Evolutionary conservation across 225 moss, liverwort and hornwort species (phyloP), one percentile per base, ranked within the genome.

Genomic region (Physcomitrium patens): DNA sequence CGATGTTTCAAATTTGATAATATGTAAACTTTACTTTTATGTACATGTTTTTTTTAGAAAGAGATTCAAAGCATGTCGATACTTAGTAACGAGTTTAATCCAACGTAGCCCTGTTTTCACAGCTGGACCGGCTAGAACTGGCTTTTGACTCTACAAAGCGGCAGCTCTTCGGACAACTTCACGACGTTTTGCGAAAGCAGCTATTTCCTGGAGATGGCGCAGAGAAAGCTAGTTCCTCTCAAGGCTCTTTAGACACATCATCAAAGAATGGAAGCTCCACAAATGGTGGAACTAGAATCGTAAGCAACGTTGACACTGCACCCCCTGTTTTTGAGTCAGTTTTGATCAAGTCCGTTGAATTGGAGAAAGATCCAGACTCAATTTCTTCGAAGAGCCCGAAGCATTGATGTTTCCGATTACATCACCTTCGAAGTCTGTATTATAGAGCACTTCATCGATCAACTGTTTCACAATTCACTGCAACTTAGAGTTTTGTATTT

Each of bases 91-190:
- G 31, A 31, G 31, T 8, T 56, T 20, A 62, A 9, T 68, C 63
- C 44, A 17, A 56, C 27, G 43, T 24, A 68, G 58, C 22, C 27
- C 7, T 77, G 68, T n/a, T 26, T 31, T 87, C 31, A 74, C 90
- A 99, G 97, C 71, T 99, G 76, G 87, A 87, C 81, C 89, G 95
- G 20, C 83, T 99, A 74, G 97, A 99, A 73, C 77, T 80, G 37
- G 97, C 97, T 17, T 99, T 99, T 69, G 97, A 99, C 73, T 77
- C 79, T 41, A 95, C 93, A n/a, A 99, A 99, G 73, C 76, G 77
- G 50, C 91, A 93, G 66, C 89, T 99, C 12, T 95, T 99, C 78
- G 76, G 83, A 44, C 86, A 88, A 72, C 83, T 91, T 12, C 88
- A 93, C 19, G 54, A 69, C 43, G 73, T 86, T 46, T 51, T 93